These are phyloP conservation scores for Cryphonectria parasitica DNA, from an alignment of 2,329 filamentous ascomycete genomes.

Conservation along the genomic window DNA sequence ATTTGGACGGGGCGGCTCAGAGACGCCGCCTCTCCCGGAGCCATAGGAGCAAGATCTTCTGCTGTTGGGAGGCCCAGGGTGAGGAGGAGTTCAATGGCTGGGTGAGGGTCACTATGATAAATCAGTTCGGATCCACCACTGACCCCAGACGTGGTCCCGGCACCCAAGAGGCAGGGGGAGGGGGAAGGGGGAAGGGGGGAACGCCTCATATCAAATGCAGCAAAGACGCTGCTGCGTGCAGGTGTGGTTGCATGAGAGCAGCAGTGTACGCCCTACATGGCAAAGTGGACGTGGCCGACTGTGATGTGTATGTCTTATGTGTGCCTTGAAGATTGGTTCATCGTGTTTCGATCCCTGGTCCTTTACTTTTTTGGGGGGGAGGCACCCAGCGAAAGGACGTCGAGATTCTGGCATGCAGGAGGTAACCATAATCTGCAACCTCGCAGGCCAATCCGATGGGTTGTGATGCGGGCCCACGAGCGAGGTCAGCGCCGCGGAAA, in stretches of 20 bases:
- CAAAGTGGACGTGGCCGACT: constrained; percentile 15
- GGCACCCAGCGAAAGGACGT: neutral
- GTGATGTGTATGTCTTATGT: constrained; percentile 18
- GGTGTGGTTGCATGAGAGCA: constrained; percentile 13
- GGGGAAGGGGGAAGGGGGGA: neutral
- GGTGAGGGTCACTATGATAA: constrained; percentile 8
- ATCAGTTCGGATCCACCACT: constrained; percentile 20
- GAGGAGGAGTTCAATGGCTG: constrained; percentile 1
- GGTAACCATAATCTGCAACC: constrained; percentile 1
- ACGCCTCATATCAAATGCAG: constrained; percentile 1
- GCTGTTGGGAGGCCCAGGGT: neutral
- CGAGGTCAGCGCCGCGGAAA: neutral
- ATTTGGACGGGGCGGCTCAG: constrained; percentile 3
- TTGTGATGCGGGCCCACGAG: neutral
- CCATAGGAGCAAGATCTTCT: neutral
- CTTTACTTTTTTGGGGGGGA: neutral
- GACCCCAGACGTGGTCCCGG: constrained; percentile 18
- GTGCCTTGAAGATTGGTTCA: constrained; percentile 19
- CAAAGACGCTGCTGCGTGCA: neutral
- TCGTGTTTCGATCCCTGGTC: constrained; percentile 17
- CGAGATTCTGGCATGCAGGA: constrained; percentile 20
- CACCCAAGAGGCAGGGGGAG: neutral
- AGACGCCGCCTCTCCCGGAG: neutral
- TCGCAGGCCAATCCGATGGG: neutral
- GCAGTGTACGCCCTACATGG: constrained; percentile 12